Evolutionary conservation across 805 yeast genomes (phyloP), one percentile per base, ranked within the genome.

Genomic region (Yamadazyma ubonensis): DNA sequence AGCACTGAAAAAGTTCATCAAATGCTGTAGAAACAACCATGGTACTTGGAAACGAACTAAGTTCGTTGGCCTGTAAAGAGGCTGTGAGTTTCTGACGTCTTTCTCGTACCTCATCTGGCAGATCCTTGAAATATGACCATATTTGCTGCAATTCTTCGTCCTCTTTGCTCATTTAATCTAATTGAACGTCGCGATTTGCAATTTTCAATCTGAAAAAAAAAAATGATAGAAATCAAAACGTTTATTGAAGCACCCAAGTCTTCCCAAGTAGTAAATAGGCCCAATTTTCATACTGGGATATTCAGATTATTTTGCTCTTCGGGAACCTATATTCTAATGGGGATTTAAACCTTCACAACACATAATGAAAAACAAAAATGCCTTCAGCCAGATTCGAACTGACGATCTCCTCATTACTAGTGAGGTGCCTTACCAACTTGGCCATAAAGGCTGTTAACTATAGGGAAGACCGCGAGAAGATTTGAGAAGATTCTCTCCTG

Each of bases 1-100:
- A 88, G 58, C 98, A 91, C 33, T 78, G 81, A 33, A 89, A 73
- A 16, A 90, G 68, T 54, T 88, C 95, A 59, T 90, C 96, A 61
- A 90, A 82, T 1, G 93, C 93, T 31, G 91, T 87, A 39, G 82
- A 70, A 5, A 68, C 51, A 10, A 69, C 57, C 33, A 69, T 49
- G 18, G 59, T 58, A n/a, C 58, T 50, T 4, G 73, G 73, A 38
- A 59, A 58, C 9, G 54, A 49, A 14, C 44, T 33, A 5, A 43
- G 25, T n/a, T 46, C 51, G 29, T 54, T 53, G 12, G 58, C 51
- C 14, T 51, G 45, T 21, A 58, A 44, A 8, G 47, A 42, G 16
- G 48, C 26, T 2, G 59, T 56, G 10, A 59, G 41, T 12, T 53
- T 45, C 35, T 55, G 46, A 39, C 64, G 47, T 38, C 52, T 54